Percentiles rank a stretch among this genome's conserved stretches.
Evolutionary conservation across 768 basidiomycete species (phyloP).

Genomic region (Tricholoma flavovirens): DNA sequence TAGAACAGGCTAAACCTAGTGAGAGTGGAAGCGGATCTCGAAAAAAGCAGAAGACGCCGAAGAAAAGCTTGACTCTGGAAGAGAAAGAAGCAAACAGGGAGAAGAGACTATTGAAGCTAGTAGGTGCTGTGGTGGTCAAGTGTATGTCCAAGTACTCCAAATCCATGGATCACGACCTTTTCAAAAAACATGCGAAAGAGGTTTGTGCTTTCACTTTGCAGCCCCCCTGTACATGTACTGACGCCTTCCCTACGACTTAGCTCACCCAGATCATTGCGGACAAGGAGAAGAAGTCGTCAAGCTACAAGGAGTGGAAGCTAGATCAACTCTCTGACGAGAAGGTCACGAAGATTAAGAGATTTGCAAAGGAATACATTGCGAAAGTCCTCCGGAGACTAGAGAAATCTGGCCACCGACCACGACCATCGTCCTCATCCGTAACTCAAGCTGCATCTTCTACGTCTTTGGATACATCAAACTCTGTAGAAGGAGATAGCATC

Average conservation of each 20-base stretch:
- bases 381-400: slow-evolving; percentile 72
- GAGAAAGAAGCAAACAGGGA: slow-evolving; percentile 70
- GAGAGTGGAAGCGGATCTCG: slow-evolving; percentile 24
- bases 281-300: slow-evolving; percentile 90
- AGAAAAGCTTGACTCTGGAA: slow-evolving; percentile 43
- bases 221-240: background rate
- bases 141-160: slow-evolving; percentile 86
- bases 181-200: slow-evolving; percentile 96
- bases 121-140: slow-evolving; percentile 87
- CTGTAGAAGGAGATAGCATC: slow-evolving; percentile 29
- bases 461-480: slow-evolving; percentile 36
- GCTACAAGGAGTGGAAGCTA: slow-evolving; percentile 68
- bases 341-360: slow-evolving; percentile 83
- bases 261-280: slow-evolving; percentile 83
- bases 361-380: slow-evolving; percentile 83
- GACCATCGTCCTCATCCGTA: slow-evolving; percentile 21
- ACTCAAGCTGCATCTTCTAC: slow-evolving; percentile 33
- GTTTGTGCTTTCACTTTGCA: slow-evolving; percentile 27
- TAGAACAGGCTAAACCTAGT: slow-evolving; percentile 24
- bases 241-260: slow-evolving; percentile 32
- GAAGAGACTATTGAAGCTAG: slow-evolving; percentile 74
- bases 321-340: slow-evolving; percentile 85
- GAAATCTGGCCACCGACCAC: slow-evolving; percentile 36
- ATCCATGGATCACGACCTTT: slow-evolving; percentile 68
- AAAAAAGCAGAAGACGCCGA: slow-evolving; percentile 32